Percentiles rank a stretch among this genome's conserved stretches.
These are phyloP conservation scores for Holtermanniella nyarrowii DNA, from an alignment of 768 basidiomycete genomes.

Conservation along the genomic window DNA sequence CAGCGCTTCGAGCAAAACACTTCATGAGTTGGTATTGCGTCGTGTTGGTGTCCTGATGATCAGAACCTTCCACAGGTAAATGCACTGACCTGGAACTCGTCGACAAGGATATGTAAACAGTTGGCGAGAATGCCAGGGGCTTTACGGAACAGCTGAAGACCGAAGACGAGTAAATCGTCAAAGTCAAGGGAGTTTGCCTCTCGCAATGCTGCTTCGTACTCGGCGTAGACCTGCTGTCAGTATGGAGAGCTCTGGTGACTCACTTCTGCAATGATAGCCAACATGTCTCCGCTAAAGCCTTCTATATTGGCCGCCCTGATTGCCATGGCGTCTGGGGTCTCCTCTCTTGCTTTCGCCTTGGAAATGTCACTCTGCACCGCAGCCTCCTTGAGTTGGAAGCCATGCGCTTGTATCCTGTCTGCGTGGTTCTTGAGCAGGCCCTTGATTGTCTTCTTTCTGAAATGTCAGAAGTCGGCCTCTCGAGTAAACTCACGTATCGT, in stretches of 20 bases:
- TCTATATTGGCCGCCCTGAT: conserved; percentile 25
- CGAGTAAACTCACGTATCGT: conserved; percentile 53
- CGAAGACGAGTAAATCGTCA: conserved; percentile 69
- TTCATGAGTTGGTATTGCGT: conserved; percentile 73
- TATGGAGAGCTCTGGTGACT: conserved; percentile 3
- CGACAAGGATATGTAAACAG: conserved; percentile 63
- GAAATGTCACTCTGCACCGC: conserved; percentile 57
- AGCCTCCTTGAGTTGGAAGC: conserved; percentile 49
- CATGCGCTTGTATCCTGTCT: conserved; percentile 45
- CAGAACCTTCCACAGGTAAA: neutral
- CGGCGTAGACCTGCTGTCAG: conserved; percentile 52
- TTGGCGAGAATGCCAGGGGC: conserved; percentile 49
- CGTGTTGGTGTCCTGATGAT: conserved; percentile 62
- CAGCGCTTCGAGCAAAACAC: conserved; percentile 49
- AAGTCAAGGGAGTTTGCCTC: conserved; percentile 70
- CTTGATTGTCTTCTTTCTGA: conserved; percentile 58
- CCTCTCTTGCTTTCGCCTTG: conserved; percentile 56
- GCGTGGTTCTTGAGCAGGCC: conserved; percentile 53
- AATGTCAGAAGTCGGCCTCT: conserved; percentile 4
- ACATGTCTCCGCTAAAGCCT: conserved; percentile 19
- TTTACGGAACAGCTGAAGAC: conserved; percentile 53
- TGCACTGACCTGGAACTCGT: conserved; percentile 58
- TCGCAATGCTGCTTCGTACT: conserved; percentile 56
- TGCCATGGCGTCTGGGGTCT: conserved; percentile 48
- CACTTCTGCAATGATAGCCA: conserved; percentile 34